These are phyloP conservation scores for Solanum ahanhuiri DNA, from an alignment of 257 asterid genomes.

Conservation along the genomic window DNA sequence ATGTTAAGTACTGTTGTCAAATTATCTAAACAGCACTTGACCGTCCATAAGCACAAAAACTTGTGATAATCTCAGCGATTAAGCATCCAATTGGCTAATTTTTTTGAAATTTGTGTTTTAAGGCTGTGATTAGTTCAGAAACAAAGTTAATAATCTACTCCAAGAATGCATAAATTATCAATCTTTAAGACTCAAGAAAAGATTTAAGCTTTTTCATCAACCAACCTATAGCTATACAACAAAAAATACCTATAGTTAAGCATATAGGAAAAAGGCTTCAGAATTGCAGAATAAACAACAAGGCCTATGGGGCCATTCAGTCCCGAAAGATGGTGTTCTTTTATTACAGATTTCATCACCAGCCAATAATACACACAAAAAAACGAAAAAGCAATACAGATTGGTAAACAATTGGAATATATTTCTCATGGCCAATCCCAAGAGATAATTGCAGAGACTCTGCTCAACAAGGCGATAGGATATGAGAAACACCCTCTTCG, in stretches of 20 bases:
- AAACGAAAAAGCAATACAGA: neutral
- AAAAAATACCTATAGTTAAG: neutral
- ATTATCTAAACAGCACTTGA: neutral
- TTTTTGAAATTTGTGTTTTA: no score
- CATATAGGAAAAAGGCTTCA: constrained; percentile 30
- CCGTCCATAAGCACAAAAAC: neutral
- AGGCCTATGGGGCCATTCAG: constrained; percentile 42
- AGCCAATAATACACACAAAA: constrained; percentile 8
- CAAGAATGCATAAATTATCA: neutral
- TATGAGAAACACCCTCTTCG: constrained; percentile 42
- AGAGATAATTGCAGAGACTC: constrained; percentile 42
- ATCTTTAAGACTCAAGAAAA: neutral
- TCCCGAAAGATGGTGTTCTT: constrained; percentile 76
- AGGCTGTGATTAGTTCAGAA: no score
- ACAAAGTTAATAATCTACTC: no score
- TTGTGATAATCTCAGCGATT: neutral
- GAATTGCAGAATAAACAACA: constrained; percentile 67
- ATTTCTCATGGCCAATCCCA: constrained; percentile 71
- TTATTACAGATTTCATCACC: constrained; percentile 28
- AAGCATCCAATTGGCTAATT: no score
- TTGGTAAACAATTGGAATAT: constrained; percentile 5
- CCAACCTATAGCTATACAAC: no score
- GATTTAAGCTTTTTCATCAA: neutral
- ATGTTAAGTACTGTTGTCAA: neutral
- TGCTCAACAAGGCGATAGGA: constrained; percentile 66